phyloP scores from a whole-genome alignment of 768 basidiomycete species.

The Tubosaeta sp. region DNA sequence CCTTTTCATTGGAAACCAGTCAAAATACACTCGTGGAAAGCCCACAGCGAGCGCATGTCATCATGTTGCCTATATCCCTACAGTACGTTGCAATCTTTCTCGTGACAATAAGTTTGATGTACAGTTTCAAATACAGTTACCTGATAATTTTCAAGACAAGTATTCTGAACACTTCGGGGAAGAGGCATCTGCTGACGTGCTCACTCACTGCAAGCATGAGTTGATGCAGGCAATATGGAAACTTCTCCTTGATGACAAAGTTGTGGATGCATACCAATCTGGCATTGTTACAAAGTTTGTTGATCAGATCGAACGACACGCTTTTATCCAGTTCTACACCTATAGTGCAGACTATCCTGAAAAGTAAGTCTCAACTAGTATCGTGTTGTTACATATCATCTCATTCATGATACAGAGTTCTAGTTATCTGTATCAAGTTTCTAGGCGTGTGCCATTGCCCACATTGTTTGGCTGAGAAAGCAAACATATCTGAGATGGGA shows the following conservation, averaged over 20 bases:
- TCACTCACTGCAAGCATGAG: conserved; percentile 18
- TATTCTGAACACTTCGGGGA: neutral
- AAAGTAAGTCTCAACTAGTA: neutral
- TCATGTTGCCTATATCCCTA: neutral
- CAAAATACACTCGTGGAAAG: conserved; percentile 2
- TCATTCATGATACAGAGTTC: neutral
- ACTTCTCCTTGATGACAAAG: conserved; percentile 16
- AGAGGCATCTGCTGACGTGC: neutral
- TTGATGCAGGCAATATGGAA: conserved; percentile 18
- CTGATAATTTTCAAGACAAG: conserved; percentile 4
- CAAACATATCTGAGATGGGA: neutral
- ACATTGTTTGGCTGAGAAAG: neutral
- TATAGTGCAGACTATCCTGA: neutral
- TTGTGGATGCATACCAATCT: conserved; percentile 12
- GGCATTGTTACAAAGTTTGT: neutral
- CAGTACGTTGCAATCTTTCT: neutral
- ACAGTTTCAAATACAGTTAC: neutral
- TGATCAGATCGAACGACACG: neutral
- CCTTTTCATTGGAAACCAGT: neutral
- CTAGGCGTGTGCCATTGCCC: neutral
- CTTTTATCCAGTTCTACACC: neutral
- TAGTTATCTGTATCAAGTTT: conserved; percentile 6
- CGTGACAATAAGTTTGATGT: no score
- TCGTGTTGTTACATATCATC: neutral
- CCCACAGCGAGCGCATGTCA: conserved; percentile 6